Evolutionary conservation across 2,329 filamentous ascomycete species (phyloP), one percentile per base, ranked within the genome.

Genomic region (Emmonsia crescens): DNA sequence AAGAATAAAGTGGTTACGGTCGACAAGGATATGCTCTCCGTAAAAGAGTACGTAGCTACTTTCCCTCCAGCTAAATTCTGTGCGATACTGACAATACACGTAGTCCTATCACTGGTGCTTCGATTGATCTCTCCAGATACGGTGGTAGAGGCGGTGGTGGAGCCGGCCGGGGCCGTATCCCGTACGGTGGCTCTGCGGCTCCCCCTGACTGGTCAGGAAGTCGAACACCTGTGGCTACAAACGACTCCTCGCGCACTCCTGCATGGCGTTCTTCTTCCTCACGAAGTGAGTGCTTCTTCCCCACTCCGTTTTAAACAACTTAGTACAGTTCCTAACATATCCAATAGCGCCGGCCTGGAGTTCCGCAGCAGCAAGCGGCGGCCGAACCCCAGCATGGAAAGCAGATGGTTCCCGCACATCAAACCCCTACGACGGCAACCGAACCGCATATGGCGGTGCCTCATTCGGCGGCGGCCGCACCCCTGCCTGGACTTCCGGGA

Each of bases 1-100:
- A 96, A 96, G 79, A 90, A 87, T 77, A 97, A 96, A 80, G 88
- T 89, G 19, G 85, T 97, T 64, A 91, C 88, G 8, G 85, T 97
- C 42, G 83, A 86, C 24, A 95, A 95, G 72, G 86, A 89, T 12
- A 84, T 88, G 62, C 78, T 99, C n/a, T 84, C 84, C 29, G 89
- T 95, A 76, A 92, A 93, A 74, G 93, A 99, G 79, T 89, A 84
- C 64, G 78, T 75, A 57, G 36, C 60, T 40, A n/a, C 57, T 44
- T 58, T 60, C 42, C 31, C 1, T 21, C 56, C 38, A 14, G 59
- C 33, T 61, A 24, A 33, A 48, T 21, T 60, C 10, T 64, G 12
- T 60, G 29, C 58, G 49, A 64, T 63, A 42, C 68, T 68, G 61
- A 71, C 64, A 52, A 58, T 40, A 49, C n/a, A 31, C 44, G 5